Evolutionary conservation across 805 yeast species (phyloP).

Genomic region (Hanseniaspora nectarophila): DNA sequence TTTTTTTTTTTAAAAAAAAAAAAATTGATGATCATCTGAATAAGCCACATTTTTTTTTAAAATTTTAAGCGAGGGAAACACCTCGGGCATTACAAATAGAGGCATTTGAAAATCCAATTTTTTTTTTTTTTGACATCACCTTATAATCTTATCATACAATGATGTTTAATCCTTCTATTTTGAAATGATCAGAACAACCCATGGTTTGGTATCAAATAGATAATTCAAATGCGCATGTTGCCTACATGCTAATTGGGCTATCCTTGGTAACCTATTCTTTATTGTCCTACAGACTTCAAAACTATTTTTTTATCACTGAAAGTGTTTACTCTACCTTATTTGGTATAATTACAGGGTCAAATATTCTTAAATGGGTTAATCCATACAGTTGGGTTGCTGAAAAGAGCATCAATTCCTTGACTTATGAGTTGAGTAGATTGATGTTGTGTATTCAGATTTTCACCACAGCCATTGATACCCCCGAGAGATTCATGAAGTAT

Average conservation of each 20-base stretch:
- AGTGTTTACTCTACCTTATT: conserved; percentile 78
- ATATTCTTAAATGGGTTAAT: conserved; percentile 67
- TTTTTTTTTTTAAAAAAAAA: background rate
- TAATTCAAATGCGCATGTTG: conserved; percentile 58
- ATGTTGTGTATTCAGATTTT: conserved; percentile 80
- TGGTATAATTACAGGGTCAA: conserved; percentile 83
- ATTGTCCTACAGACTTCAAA: conserved; percentile 70
- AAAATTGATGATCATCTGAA: too few species aligned
- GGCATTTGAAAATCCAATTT: background rate
- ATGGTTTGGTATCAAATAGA: conserved; percentile 29
- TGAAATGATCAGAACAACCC: background rate
- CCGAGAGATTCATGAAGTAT: conserved; percentile 71
- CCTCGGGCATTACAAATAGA: too few species aligned
- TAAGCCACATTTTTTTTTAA: too few species aligned
- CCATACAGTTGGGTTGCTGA: conserved; percentile 65
- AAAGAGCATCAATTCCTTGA: conserved; percentile 55
- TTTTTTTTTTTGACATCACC: background rate
- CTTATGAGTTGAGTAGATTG: conserved; percentile 71
- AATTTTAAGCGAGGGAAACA: too few species aligned
- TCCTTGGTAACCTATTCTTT: conserved; percentile 70
- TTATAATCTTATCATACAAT: background rate
- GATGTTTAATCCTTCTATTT: too few species aligned
- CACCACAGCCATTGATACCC: conserved; percentile 88
- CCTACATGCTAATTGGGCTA: conserved; percentile 77
- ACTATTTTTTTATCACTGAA: conserved; percentile 74